Base-by-base conservation (phyloP, 495 filamentous ascomycete species). In the Talaromyces ruber region DNA sequence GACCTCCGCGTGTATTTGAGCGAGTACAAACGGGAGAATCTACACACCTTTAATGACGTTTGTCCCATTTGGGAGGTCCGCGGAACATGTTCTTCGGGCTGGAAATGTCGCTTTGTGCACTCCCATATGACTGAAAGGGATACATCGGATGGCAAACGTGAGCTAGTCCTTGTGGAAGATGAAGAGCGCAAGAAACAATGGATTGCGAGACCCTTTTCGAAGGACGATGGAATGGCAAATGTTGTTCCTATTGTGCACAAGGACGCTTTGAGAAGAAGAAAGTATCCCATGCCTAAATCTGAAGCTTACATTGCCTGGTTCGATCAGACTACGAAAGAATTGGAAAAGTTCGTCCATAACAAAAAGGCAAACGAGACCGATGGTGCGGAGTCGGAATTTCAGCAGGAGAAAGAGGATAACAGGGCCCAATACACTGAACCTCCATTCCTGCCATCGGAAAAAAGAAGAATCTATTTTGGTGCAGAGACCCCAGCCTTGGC, bases 401-500 rank as follows among this genome's bases (percentile, higher is more conserved):
- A 30, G 53, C 39, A 47, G 67, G 78, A 37, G 73, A 75, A 50
- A 47, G 81, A 87, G 64, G 91, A 96, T 16, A 86, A 89, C 65
- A 79, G 89, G 59, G 94, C 95, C 16, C 80, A 77, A 52, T 98
- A 88, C 69, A 81, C 81, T 16, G 91, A 97, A 62, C 88, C 92
- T 25, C 93, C 95, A 0, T 85, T 96, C 64, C 82, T 88, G 65
- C 86, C 93, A 0, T 96, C 93, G 0, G 94, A 98, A 74, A 98
- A 98, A 78, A 81, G 92, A 58, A 88, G 85, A 62, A 76, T 98
- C 58, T 97, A 98, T 72, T 97, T 97, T 70, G 92, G 93, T 8
- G 86, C 86, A 6, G 93, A 98, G 67, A 98, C 94, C 3, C 93
- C 95, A 0, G 83, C 92, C 25, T 81, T 98, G 18, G 94, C 95